Conservation (phyloP, 1,284 basidiomycete genomes). For the Tilletia horrida region DNA sequence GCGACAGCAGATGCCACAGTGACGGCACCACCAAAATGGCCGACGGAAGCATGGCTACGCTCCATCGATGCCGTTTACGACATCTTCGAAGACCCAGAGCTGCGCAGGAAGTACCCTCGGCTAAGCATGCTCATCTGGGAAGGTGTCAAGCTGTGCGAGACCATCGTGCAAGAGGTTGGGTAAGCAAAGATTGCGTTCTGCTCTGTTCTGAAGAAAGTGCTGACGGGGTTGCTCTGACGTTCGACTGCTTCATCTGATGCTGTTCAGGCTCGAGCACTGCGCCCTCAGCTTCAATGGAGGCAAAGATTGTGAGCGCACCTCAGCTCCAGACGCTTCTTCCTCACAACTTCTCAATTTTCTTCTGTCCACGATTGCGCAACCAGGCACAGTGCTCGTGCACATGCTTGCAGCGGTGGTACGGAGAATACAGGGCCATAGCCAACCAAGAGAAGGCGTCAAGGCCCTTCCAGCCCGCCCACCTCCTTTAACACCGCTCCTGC, state of each 20-base stretch:
- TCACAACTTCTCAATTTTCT: background rate
- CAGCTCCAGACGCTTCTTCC: background rate
- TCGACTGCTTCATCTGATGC: constrained; percentile 2
- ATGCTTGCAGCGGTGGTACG: constrained; percentile 72
- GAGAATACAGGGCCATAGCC: constrained; percentile 45
- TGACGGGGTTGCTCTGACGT: no score
- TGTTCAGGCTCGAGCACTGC: constrained; percentile 57
- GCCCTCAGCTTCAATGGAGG: constrained; percentile 90
- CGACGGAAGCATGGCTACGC: constrained; percentile 30
- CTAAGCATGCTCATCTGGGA: constrained; percentile 33
- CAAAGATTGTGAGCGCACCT: constrained; percentile 67
- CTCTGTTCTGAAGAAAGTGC: background rate
- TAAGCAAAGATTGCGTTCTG: constrained; percentile 15
- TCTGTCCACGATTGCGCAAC: constrained; percentile 1
- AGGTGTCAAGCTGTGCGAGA: constrained; percentile 40
- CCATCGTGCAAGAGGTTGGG: constrained; percentile 43
- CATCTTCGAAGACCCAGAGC: constrained; percentile 35
- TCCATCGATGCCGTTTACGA: constrained; percentile 49
- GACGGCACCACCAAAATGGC: background rate
- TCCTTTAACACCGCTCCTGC: background rate
- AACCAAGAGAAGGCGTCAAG: background rate
- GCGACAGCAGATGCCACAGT: background rate
- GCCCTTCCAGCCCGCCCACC: constrained; percentile 42
- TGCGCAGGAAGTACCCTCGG: constrained; percentile 25
- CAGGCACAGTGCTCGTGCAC: constrained; percentile 82